These are phyloP conservation scores for Pichia sp. DNA, from an alignment of 1,139 yeast genomes.

Conservation along the genomic window DNA sequence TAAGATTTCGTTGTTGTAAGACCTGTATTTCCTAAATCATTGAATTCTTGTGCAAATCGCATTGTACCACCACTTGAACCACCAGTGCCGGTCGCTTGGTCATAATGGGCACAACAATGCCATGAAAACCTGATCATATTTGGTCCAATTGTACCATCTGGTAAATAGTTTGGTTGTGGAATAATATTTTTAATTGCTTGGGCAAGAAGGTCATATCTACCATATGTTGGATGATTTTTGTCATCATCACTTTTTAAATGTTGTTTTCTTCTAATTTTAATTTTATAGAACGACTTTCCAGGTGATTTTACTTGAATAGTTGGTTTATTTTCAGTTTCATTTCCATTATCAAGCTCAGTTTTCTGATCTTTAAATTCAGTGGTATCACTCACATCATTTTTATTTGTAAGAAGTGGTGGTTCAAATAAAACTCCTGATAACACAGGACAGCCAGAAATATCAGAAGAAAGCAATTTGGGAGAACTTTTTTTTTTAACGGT, in stretches of 20 bases:
- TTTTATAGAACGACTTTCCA: conserved; percentile 20
- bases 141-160: conserved; percentile 61
- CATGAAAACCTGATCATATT: conserved; percentile 57
- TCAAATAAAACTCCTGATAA: conserved; percentile 6
- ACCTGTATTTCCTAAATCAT: conserved; percentile 53
- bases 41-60: conserved; percentile 44
- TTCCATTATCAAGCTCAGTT: neutral
- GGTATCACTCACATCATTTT: no score
- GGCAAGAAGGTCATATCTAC: conserved; percentile 26
- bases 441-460: conserved; percentile 8
- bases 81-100: conserved; percentile 47
- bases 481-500: conserved; percentile 4
- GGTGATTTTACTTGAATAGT: neutral
- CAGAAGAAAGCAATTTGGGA: neutral
- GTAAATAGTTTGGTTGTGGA: conserved; percentile 36
- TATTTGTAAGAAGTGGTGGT: neutral
- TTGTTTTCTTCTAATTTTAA: conserved; percentile 22
- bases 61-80: conserved; percentile 68
- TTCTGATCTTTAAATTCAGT: neutral
- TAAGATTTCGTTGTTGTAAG: conserved; percentile 49
- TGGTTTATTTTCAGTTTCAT: neutral
- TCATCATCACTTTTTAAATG: conserved; percentile 9
- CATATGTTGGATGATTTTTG: conserved; percentile 21
- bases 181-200: conserved; percentile 25
- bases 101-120: conserved; percentile 69